Percentiles rank a stretch among this genome's conserved stretches.
Evolutionary conservation across 164 flowering plant genomes (phyloP).

Genomic region (Umbellularia californica): DNA sequence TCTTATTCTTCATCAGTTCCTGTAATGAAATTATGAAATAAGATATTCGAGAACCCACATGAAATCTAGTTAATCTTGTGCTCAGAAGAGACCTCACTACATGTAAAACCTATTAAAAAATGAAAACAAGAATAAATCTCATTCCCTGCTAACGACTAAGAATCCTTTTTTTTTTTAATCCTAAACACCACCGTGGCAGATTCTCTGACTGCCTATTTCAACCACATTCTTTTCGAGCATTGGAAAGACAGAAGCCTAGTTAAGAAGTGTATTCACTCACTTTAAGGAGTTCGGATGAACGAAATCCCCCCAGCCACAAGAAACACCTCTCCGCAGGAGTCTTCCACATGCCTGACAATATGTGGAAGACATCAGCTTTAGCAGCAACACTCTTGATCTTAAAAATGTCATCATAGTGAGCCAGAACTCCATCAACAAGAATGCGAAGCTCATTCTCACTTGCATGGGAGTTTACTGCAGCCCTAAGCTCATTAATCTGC

Average conservation of each 20-base stretch:
- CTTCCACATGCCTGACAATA: slow-evolving; percentile 91
- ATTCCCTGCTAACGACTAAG: neutral
- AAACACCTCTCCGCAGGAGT: slow-evolving; percentile 93
- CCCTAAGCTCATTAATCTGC: slow-evolving; percentile 63
- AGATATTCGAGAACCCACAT: no score
- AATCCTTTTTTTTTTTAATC: no score
- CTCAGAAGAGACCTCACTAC: no score
- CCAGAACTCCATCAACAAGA: slow-evolving; percentile 49
- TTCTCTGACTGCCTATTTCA: no score
- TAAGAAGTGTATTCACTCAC: slow-evolving; percentile 21
- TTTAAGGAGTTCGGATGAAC: slow-evolving; percentile 87
- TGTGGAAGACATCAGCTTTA: slow-evolving; percentile 85
- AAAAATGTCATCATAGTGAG: slow-evolving; percentile 65
- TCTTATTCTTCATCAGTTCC: no score
- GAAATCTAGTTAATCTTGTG: no score
- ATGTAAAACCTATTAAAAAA: no score
- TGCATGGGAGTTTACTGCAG: slow-evolving; percentile 75
- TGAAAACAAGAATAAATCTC: neutral
- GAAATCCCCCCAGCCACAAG: slow-evolving; percentile 92
- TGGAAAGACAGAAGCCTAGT: neutral
- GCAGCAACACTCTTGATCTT: slow-evolving; percentile 72
- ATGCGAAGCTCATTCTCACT: slow-evolving; percentile 70
- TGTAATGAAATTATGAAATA: no score
- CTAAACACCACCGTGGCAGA: neutral
- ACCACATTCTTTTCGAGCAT: neutral